Evolutionary conservation across 352 stramenopile genomes (phyloP).

Genomic region (Phytophthora foliorum): DNA sequence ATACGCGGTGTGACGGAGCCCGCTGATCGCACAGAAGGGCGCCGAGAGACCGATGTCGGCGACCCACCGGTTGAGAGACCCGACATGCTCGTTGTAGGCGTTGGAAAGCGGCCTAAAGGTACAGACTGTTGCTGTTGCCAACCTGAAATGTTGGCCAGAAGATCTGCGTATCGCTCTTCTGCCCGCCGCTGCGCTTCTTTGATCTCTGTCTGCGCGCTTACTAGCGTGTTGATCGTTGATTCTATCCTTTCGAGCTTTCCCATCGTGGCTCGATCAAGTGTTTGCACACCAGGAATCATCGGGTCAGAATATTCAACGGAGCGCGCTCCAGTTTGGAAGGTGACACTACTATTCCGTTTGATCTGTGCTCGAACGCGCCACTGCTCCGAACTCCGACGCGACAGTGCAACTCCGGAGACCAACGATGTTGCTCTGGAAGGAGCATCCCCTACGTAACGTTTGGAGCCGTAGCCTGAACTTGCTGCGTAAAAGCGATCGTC

Average conservation of each 20-base stretch:
- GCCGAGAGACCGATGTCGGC: neutral
- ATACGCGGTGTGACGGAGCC: constrained; percentile 33
- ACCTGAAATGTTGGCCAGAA: constrained; percentile 45
- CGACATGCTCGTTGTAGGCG: constrained; percentile 16
- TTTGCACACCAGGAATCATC: constrained; percentile 9
- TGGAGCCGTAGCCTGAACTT: constrained; percentile 21
- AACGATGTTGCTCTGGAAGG: constrained; percentile 26
- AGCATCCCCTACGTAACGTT: constrained; percentile 14
- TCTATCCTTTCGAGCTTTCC: constrained; percentile 67
- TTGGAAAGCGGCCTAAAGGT: constrained; percentile 1
- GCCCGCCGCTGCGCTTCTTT: constrained; percentile 49
- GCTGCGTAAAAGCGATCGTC: constrained; percentile 29
- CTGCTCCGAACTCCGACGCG: constrained; percentile 21
- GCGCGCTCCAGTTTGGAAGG: constrained; percentile 6
- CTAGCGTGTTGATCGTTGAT: constrained; percentile 47
- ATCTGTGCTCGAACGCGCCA: constrained; percentile 16
- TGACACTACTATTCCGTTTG: constrained; percentile 20
- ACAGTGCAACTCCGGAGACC: constrained; percentile 15
- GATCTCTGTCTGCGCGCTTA: constrained; percentile 52
- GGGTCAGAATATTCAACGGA: constrained; percentile 9
- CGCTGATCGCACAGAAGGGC: constrained; percentile 18
- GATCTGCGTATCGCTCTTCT: constrained; percentile 45
- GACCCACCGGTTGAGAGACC: constrained; percentile 11
- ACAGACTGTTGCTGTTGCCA: constrained; percentile 21
- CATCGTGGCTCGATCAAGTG: constrained; percentile 27